Conservation (phyloP, 495 filamentous ascomycete genomes). For the Lasiosphaeris hirsuta region DNA sequence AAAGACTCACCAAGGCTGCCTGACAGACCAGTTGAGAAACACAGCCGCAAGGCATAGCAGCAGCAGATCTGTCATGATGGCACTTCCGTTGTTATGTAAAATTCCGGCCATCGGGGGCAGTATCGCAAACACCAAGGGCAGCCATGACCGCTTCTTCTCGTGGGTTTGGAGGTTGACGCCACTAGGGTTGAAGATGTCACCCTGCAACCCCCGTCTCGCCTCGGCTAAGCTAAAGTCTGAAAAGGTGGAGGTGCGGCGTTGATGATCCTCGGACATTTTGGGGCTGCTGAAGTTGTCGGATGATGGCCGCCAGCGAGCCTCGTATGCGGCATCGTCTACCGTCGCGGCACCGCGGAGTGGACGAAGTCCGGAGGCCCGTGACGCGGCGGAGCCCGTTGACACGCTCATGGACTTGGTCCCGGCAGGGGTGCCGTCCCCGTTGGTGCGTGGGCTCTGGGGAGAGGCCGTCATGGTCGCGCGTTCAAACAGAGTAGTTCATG, state of each 20-base stretch:
- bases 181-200: constrained; percentile 69
- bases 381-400: constrained; percentile 12
- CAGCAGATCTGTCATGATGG: constrained; percentile 79
- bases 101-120: constrained; percentile 81
- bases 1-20: constrained; percentile 72
- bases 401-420: not conserved
- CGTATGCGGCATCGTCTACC: constrained; percentile 26
- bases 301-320: constrained; percentile 4
- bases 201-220: constrained; percentile 61
- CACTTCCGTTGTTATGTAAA: constrained; percentile 78
- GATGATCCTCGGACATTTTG: constrained; percentile 28
- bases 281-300: constrained; percentile 18
- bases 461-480: constrained; percentile 4
- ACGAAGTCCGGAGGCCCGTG: constrained; percentile 24
- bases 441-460: not conserved
- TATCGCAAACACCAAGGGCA: constrained; percentile 77
- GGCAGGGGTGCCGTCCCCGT: not conserved
- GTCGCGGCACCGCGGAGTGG: constrained; percentile 33
- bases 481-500: not conserved
- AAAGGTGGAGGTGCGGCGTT: constrained; percentile 70
- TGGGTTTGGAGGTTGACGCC: constrained; percentile 21
- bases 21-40: constrained; percentile 92
- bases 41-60: constrained; percentile 73
- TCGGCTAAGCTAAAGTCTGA: constrained; percentile 69
- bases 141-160: constrained; percentile 59